Percentiles rank a stretch among this genome's conserved stretches.
Conservation (phyloP, 1,284 basidiomycete genomes). For the Psilocybe mexicana region DNA sequence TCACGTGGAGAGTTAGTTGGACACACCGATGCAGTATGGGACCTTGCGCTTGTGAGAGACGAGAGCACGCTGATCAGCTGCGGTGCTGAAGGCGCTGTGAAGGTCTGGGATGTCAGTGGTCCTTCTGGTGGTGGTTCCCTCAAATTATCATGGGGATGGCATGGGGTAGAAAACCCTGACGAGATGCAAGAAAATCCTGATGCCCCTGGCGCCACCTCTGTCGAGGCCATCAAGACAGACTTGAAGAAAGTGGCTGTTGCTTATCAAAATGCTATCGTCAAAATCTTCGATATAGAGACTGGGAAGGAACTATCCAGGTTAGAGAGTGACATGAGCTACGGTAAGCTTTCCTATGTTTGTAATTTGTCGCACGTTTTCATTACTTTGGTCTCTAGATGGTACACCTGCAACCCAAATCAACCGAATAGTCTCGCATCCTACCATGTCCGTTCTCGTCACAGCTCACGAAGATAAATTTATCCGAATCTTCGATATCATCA, state of each 20-base stretch:
- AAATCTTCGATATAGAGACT: slow-evolving; percentile 86
- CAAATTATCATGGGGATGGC: slow-evolving; percentile 78
- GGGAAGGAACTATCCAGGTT: slow-evolving; percentile 79
- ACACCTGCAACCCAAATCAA: slow-evolving; percentile 83
- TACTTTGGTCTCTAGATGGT: slow-evolving; percentile 49
- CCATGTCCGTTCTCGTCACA: slow-evolving; percentile 84
- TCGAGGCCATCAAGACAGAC: slow-evolving; percentile 79
- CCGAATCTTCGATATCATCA: slow-evolving; percentile 83
- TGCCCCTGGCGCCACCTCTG: slow-evolving; percentile 73
- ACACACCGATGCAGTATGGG: slow-evolving; percentile 96
- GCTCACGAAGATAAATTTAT: slow-evolving; percentile 96
- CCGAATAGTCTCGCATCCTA: slow-evolving; percentile 88
- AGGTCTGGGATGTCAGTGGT: slow-evolving; percentile 87
- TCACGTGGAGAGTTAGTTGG: slow-evolving; percentile 83
- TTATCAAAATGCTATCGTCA: slow-evolving; percentile 88
- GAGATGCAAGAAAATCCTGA: slow-evolving; percentile 51
- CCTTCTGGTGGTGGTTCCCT: slow-evolving; percentile 62
- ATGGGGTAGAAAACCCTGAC: slow-evolving; percentile 64
- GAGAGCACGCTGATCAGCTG: slow-evolving; percentile 85
- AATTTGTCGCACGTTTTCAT: slow-evolving; percentile 12
- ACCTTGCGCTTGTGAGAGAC: slow-evolving; percentile 77
- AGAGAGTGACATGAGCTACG: slow-evolving; percentile 69
- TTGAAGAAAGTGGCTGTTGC: slow-evolving; percentile 86
- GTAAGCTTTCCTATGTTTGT: slow-evolving; percentile 41
- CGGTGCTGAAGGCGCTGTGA: slow-evolving; percentile 89